Base-by-base conservation (phyloP, 768 basidiomycete species). In the Psilocybe azurescens region DNA sequence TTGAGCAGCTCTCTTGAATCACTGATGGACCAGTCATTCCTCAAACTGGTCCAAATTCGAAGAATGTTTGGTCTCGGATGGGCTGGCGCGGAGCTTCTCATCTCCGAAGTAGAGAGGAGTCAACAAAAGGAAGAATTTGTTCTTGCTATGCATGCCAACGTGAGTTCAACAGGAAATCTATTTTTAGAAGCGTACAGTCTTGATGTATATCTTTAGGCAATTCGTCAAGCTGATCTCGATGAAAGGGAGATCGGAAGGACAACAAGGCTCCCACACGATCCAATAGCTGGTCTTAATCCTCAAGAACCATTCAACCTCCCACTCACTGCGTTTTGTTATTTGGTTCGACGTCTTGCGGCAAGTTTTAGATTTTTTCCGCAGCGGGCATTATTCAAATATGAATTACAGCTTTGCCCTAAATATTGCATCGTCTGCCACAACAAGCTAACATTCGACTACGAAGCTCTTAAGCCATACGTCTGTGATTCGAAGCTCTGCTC, bases 361-460 rank as follows among this genome's bases (percentile, higher is more conserved):
- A 58, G 79, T 71, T 13, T n/a, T 36, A 10, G 51, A 49, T 33
- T 18, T 9, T 59, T n/a, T 20, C 47, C 14, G 16, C 29, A 9
- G 5, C 47, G 14, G 16, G 24, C 16, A 14, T 47, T 55, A 32
- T 50, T 41, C 28, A 56, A 53, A 44, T 33, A 13, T 53, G 24
- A 20, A 41, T 28, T 32, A 41, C 61, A 89, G 86, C 78, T 91
- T 20, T 91, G 88, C 65, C 84, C 87, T 0, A 79, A 84, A 20
- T 89, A 85, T 72, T 92, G 90, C 65, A 78, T 89, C n/a, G 87
- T 89, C n/a, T 91, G 90, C 73, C 89, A 89, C 67, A 83, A 83
- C 65, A 82, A 80, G 62, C 76, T 89, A 32, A 67, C 77, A 9
- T 77, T 75, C 8, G 78, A 83, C 44, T 84, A 82, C 60, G 85